Conservation (phyloP, 257 asterid species). For the Osmanthus fragrans region DNA sequence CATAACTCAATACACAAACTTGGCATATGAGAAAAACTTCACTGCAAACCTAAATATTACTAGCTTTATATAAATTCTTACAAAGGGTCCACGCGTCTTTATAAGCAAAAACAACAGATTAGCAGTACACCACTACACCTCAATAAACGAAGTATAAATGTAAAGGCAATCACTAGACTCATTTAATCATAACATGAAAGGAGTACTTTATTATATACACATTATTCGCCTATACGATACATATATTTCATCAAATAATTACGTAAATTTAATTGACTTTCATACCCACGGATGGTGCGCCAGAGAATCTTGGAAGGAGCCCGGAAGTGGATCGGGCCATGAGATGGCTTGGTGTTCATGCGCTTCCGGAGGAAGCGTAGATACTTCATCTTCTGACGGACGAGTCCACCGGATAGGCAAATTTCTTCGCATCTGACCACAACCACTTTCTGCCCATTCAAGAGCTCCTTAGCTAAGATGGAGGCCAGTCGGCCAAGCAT, state of each 20-base stretch:
- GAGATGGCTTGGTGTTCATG: constrained; percentile 56
- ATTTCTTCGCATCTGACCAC: constrained; percentile 50
- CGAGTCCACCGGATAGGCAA: constrained; percentile 55
- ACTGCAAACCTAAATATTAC: neutral
- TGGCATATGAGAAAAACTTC: neutral
- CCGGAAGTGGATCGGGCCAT: constrained; percentile 54
- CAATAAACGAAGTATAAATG: too few species aligned
- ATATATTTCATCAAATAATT: too few species aligned
- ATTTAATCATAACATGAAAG: too few species aligned
- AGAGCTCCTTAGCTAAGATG: constrained; percentile 45
- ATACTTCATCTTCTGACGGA: constrained; percentile 58
- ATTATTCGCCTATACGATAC: too few species aligned
- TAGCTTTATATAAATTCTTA: too few species aligned
- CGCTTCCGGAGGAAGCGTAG: constrained; percentile 48
- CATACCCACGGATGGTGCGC: constrained; percentile 60
- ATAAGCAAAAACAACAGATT: too few species aligned
- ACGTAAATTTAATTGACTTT: neutral
- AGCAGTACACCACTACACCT: neutral
- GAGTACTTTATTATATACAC: too few species aligned
- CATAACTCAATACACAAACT: neutral
- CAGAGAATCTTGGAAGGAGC: constrained; percentile 58
- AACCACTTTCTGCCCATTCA: constrained; percentile 50
- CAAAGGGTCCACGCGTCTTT: neutral
- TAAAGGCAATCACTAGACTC: too few species aligned
- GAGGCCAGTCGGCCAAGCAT: constrained; percentile 51